A percentile compares a stretch with the other conserved stretches of the same genome.
Evolutionary conservation across 768 basidiomycete genomes (phyloP).

Genomic region (Saitozyma sp.): DNA sequence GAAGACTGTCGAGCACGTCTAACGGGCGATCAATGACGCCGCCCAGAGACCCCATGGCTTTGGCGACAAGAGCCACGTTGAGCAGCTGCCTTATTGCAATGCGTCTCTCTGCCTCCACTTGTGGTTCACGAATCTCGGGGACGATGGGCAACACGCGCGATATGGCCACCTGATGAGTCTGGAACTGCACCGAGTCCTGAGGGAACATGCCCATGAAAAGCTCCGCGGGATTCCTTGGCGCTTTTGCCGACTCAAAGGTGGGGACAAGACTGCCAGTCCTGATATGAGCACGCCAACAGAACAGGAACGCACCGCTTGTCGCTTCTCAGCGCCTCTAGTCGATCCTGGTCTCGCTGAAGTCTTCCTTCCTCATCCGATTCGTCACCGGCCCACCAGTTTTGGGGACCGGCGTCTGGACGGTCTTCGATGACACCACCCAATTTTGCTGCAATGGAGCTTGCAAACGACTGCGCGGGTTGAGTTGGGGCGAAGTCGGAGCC

Average conservation of each 20-base stretch:
- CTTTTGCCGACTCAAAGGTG: neutral
- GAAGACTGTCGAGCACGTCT: neutral
- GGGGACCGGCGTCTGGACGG: conserved; percentile 55
- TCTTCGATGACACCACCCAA: conserved; percentile 5
- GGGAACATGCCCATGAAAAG: too few relatives aligned
- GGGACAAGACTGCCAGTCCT: neutral
- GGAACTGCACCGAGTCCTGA: too few relatives aligned
- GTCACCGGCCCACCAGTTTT: conserved; percentile 30
- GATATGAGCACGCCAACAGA: neutral
- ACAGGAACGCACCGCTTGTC: neutral
- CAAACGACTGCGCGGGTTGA: neutral
- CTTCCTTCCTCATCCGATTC: conserved; percentile 28
- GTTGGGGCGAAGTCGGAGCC: neutral
- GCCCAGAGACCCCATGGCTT: neutral
- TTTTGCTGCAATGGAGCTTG: conserved; percentile 8
- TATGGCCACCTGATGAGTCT: neutral
- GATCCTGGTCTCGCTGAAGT: conserved; percentile 13
- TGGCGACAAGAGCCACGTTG: neutral
- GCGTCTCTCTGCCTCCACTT: neutral
- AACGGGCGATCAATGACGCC: neutral
- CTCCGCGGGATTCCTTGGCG: too few relatives aligned
- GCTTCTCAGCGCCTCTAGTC: neutral
- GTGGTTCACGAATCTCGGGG: neutral
- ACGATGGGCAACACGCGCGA: neutral
- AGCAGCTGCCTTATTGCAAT: neutral